Conservation (phyloP, 1,284 basidiomycete genomes). For the Trichosporon asahii region DNA sequence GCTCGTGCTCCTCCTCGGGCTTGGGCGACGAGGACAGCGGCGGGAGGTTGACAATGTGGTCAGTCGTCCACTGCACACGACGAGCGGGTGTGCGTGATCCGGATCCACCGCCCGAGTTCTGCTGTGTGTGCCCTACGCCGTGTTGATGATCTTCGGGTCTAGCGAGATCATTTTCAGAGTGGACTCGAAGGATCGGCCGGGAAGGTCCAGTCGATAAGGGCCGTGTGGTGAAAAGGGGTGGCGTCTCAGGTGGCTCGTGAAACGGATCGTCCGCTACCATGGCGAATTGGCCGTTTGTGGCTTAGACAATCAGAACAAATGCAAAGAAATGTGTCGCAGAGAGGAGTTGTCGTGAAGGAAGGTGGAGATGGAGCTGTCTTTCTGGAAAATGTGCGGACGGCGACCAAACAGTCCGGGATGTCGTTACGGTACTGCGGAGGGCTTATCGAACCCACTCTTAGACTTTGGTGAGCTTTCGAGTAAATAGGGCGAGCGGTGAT, state of each 20-base stretch:
- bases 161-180: constrained; percentile 1
- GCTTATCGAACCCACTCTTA: constrained; percentile 3
- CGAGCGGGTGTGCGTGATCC: constrained; percentile 42
- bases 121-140: constrained; percentile 5
- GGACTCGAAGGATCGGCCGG: not conserved
- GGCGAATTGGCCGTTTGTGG: constrained; percentile 6
- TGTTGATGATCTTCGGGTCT: constrained; percentile 1
- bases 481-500: not conserved
- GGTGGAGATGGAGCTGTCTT: not conserved
- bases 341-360: not conserved
- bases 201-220: constrained; percentile 1
- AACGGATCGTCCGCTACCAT: constrained; percentile 13
- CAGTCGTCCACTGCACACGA: constrained; percentile 48
- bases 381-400: not conserved
- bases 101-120: not conserved
- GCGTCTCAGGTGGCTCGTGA: not conserved
- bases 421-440: not conserved
- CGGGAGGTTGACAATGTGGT: constrained; percentile 44
- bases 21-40: constrained; percentile 24
- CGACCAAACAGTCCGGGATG: not conserved
- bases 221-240: not conserved
- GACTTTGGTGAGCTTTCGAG: not conserved
- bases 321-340: not conserved
- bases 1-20: not conserved
- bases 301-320: not conserved